Evolutionary conservation across 2,329 filamentous ascomycete species (phyloP).

Genomic region (Pestalotiopsis fici): DNA sequence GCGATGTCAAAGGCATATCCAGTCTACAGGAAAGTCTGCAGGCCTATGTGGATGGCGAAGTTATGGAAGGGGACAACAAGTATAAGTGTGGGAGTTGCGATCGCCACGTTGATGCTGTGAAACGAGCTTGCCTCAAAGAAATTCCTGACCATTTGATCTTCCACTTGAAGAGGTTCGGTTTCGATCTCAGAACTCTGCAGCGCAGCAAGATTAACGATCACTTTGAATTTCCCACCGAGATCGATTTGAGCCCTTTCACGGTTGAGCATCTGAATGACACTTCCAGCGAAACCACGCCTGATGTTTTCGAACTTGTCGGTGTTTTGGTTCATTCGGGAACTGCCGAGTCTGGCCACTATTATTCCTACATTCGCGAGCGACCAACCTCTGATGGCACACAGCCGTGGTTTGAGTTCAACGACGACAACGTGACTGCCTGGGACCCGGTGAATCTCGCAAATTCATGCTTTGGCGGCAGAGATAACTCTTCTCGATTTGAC

Average conservation of each 20-base stretch:
- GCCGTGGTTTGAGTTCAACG: constrained; percentile 91
- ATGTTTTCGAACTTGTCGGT: constrained; percentile 92
- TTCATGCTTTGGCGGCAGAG: constrained; percentile 77
- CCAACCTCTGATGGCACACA: constrained; percentile 50
- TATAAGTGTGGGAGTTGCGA: constrained; percentile 95
- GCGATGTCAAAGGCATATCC: constrained; percentile 91
- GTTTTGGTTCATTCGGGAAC: constrained; percentile 92
- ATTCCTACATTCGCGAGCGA: constrained; percentile 88
- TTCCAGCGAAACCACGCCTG: constrained; percentile 56
- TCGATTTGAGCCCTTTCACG: constrained; percentile 89
- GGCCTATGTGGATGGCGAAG: constrained; percentile 94
- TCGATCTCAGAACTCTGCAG: constrained; percentile 74
- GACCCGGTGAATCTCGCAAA: constrained; percentile 72
- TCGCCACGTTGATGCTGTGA: constrained; percentile 88
- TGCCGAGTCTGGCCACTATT: constrained; percentile 94
- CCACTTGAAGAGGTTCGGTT: constrained; percentile 87
- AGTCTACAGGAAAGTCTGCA: constrained; percentile 84
- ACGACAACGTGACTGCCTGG: constrained; percentile 78
- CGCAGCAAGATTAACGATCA: constrained; percentile 94
- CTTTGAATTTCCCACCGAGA: constrained; percentile 80
- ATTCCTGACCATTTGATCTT: constrained; percentile 94
- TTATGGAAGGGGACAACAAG: constrained; percentile 98
- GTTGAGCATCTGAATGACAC: constrained; percentile 77
- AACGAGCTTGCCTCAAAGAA: constrained; percentile 87
- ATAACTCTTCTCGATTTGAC: constrained; percentile 52